Evolutionary conservation across 1,284 basidiomycete species (phyloP).

Genomic region (Irpex lacteus): DNA sequence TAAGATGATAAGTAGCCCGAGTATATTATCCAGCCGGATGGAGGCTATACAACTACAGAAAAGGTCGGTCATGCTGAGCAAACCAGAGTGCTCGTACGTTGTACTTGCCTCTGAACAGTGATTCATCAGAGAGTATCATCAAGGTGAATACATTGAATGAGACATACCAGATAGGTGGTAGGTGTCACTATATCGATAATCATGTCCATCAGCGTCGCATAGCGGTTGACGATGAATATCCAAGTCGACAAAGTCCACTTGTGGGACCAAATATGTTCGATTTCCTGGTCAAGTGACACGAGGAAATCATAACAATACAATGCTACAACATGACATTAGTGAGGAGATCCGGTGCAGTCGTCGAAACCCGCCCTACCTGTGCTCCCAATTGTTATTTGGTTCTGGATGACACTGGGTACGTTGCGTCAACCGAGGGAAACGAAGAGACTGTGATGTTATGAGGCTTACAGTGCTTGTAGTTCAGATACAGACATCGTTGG

Average conservation of each 20-base stretch:
- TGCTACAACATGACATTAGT: background rate
- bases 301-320: background rate
- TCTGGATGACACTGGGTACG: too few species aligned
- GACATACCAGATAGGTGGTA: background rate
- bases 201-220: background rate
- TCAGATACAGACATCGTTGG: too few species aligned
- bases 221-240: background rate
- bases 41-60: background rate
- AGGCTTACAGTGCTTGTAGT: too few species aligned
- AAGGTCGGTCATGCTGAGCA: background rate
- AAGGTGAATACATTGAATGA: background rate
- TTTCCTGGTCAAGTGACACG: background rate
- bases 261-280: background rate
- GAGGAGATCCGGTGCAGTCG: too few species aligned
- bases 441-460: too few species aligned
- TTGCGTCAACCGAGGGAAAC: too few species aligned
- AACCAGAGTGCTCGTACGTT: background rate
- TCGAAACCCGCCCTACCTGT: too few species aligned
- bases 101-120: background rate
- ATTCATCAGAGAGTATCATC: background rate
- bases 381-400: too few species aligned
- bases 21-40: background rate
- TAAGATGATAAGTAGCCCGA: background rate
- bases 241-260: background rate
- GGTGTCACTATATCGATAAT: background rate